Percentiles rank a stretch among this genome's conserved stretches.
These are phyloP conservation scores for Raddia guianensis DNA, from an alignment of 176 grass and related monocot genomes.

Conservation along the genomic window DNA sequence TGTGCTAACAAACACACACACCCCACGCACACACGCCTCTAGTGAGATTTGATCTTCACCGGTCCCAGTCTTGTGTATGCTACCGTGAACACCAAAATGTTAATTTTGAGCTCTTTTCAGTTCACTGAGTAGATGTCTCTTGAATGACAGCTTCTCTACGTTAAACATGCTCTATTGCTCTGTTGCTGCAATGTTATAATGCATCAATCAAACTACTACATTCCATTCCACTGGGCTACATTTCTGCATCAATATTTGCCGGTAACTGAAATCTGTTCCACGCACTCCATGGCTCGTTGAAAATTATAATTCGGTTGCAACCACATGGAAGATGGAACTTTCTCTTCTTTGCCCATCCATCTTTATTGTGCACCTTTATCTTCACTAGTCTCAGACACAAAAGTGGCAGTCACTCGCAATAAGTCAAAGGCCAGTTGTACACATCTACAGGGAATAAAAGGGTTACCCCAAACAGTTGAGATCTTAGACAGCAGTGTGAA, in stretches of 20 bases:
- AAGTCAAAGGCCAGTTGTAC: slow-evolving; percentile 5
- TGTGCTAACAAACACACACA: too few relatives aligned
- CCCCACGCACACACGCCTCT: too few relatives aligned
- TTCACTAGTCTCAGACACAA: slow-evolving; percentile 29
- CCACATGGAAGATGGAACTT: not conserved
- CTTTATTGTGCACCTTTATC: not conserved
- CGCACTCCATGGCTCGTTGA: slow-evolving; percentile 3
- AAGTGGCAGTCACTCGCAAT: slow-evolving; percentile 2
- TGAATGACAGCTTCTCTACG: not conserved
- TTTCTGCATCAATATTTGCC: not conserved
- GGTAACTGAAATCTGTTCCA: not conserved
- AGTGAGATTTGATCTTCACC: too few relatives aligned
- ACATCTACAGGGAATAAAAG: slow-evolving; percentile 14
- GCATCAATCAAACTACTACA: not conserved
- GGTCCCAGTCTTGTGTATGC: too few relatives aligned
- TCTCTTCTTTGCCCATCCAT: not conserved
- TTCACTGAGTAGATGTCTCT: not conserved
- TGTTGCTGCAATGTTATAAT: too few relatives aligned
- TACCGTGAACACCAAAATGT: not conserved
- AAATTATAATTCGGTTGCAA: slow-evolving; percentile 10
- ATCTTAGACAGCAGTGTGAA: slow-evolving; percentile 25
- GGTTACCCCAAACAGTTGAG: slow-evolving; percentile 13
- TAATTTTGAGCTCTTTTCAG: not conserved
- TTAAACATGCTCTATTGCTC: not conserved
- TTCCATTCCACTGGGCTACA: not conserved